Base-by-base conservation (phyloP, 2,329 filamentous ascomycete genomes). In the Colletotrichum simmondsii region DNA sequence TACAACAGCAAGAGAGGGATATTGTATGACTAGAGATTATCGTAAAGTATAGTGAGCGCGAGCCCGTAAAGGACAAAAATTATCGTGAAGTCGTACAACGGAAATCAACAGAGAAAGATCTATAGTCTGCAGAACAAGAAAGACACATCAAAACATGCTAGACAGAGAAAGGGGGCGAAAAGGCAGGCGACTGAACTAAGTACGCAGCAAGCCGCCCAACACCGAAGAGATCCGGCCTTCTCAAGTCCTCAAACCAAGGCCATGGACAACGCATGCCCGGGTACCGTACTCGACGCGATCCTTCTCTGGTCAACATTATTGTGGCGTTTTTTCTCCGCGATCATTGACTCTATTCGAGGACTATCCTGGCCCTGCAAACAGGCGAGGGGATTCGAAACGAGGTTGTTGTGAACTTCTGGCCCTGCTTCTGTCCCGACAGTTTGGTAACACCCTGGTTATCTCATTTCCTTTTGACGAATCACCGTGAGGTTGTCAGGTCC, bases 381-480 rank as follows among this genome's bases (percentile, higher is more conserved):
- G 24, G 46, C 19, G 26, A 30, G 30, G 24, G 16, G 28, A 62
- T 53, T 53, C 42, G 16, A 35, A 35, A 32, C 1, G 11, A 6
- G 26, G 56, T 8, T 24, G 12, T 19, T 32, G n/a, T 22, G 24
- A n/a, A 11, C 24, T 32, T 37, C 14, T 22, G 8, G 5, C 10
- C 14, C 24, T 52, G 60, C 35, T 28, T 53, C 22, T 32, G 46
- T 53, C 60, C 60, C 60, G 60, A 63, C 60, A 53, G 26, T 63
- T 26, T 53, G 60, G 60, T 63, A 32, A 46, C 26, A 46, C 60
- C 60, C 46, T 12, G 60, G 42, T 26, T 26, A 32, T 53, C 60
- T 63, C 42, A 63, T 63, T 61, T 63, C 60, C 46, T 42, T 46
- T 26, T 19, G 42, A 35, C 60, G 46, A 63, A 63, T 63, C 60